phyloP scores from a whole-genome alignment of 2,329 filamentous ascomycete species.

The Penicillium sp. region DNA sequence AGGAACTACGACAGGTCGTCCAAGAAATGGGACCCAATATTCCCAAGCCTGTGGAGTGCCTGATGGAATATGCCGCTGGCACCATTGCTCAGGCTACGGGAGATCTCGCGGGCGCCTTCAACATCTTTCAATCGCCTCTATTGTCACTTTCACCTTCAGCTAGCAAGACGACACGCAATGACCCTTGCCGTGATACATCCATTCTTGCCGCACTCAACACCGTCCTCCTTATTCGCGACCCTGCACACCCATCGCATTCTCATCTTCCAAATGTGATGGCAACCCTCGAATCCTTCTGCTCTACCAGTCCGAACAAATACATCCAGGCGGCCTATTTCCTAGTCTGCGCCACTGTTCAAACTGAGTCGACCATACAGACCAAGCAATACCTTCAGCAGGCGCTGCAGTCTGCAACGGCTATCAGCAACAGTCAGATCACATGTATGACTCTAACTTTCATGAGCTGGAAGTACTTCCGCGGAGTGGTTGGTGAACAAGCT shows the following conservation, averaged over 20 bases:
- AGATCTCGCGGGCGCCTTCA: slow-evolving; percentile 66
- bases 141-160: slow-evolving; percentile 54
- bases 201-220: slow-evolving; percentile 66
- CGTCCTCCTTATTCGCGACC: slow-evolving; percentile 70
- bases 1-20: slow-evolving; percentile 52
- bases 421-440: slow-evolving; percentile 76
- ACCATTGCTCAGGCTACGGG: slow-evolving; percentile 76
- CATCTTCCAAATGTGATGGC: slow-evolving; percentile 63
- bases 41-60: slow-evolving; percentile 48
- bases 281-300: slow-evolving; percentile 66
- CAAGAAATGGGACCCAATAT: slow-evolving; percentile 44
- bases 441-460: slow-evolving; percentile 83
- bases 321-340: slow-evolving; percentile 77
- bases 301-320: slow-evolving; percentile 69
- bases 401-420: slow-evolving; percentile 66
- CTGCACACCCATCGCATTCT: slow-evolving; percentile 56
- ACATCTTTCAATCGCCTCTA: slow-evolving; percentile 62
- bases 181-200: slow-evolving; percentile 62
- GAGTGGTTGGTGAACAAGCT: slow-evolving; percentile 77
- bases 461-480: slow-evolving; percentile 77
- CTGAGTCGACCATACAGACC: slow-evolving; percentile 69
- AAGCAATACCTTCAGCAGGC: slow-evolving; percentile 77
- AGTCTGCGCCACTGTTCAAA: slow-evolving; percentile 66
- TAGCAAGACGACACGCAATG: slow-evolving; percentile 42
- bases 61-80: slow-evolving; percentile 71